Evolutionary conservation across 495 filamentous ascomycete species (phyloP).

Genomic region (Penicillium manginii): DNA sequence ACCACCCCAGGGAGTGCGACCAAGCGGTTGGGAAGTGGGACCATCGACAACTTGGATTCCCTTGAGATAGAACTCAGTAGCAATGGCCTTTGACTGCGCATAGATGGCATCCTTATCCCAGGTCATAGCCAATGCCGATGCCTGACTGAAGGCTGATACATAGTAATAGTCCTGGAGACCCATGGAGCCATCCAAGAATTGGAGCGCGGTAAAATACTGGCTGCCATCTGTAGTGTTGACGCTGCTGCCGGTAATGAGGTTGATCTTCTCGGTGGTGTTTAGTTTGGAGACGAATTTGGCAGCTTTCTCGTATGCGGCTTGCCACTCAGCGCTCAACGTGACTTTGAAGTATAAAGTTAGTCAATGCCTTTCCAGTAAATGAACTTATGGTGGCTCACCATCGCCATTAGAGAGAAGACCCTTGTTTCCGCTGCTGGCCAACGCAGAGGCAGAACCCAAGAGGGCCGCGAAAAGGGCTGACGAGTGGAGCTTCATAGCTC

Average conservation of each 20-base stretch:
- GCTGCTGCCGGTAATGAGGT: conserved; percentile 72
- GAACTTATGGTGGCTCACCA: neutral
- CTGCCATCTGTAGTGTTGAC: conserved; percentile 49
- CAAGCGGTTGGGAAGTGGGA: conserved; percentile 70
- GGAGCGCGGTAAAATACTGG: conserved; percentile 16
- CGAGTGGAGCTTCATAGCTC: conserved; percentile 1
- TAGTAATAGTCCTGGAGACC: conserved; percentile 67
- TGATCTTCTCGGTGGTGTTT: conserved; percentile 82
- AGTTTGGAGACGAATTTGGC: conserved; percentile 73
- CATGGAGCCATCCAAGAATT: conserved; percentile 49
- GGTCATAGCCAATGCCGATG: conserved; percentile 61
- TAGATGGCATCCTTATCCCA: conserved; percentile 62
- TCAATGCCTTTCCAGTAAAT: neutral
- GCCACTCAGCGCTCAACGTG: conserved; percentile 59
- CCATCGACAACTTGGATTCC: conserved; percentile 59
- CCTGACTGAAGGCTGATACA: conserved; percentile 64
- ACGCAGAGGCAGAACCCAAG: neutral
- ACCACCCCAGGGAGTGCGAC: conserved; percentile 64
- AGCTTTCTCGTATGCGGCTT: conserved; percentile 74
- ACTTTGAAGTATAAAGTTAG: conserved; percentile 2
- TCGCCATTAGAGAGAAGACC: neutral
- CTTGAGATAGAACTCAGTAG: conserved; percentile 52
- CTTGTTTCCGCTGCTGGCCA: neutral
- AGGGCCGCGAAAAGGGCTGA: neutral
- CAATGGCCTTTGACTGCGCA: conserved; percentile 53